A percentile compares a stretch with the other conserved stretches of the same genome.
Conservation (phyloP, 176 grass and related monocot genomes). For the Panicum miliaceum region DNA sequence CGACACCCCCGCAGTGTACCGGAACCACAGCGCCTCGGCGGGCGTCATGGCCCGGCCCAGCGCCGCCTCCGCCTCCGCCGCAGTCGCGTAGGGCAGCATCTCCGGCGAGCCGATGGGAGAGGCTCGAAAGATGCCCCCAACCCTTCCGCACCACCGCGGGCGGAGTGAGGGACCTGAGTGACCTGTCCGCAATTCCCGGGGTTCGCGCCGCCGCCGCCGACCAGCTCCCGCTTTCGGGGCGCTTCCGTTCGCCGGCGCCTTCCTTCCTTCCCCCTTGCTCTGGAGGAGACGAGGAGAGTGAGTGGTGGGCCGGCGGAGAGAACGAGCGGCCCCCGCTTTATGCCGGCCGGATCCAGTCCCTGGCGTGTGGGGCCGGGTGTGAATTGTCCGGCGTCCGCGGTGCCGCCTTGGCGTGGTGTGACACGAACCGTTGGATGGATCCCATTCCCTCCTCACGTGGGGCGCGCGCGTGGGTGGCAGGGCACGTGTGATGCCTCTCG, state of each 20-base stretch:
- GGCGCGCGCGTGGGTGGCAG: not conserved
- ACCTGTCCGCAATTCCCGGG: not conserved
- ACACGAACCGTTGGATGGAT: conserved; percentile 4
- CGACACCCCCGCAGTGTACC: conserved; percentile 56
- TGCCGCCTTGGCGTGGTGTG: not conserved
- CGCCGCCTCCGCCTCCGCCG: conserved; percentile 74
- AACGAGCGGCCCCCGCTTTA: not conserved
- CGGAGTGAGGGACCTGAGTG: not conserved
- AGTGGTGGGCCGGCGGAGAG: not conserved
- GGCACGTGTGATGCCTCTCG: not conserved
- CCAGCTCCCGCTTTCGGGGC: not conserved
- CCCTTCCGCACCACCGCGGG: no score
- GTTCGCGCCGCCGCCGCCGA: no score
- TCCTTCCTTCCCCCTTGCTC: not conserved
- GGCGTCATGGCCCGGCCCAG: conserved; percentile 66
- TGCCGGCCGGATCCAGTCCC: not conserved
- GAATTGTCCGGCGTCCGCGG: not conserved
- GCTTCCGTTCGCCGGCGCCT: not conserved
- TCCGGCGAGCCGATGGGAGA: not conserved
- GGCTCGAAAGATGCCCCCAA: not conserved
- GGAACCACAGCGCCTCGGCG: conserved; percentile 72
- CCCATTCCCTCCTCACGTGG: not conserved
- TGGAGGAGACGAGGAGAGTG: conserved; percentile 18
- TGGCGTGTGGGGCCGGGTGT: not conserved
- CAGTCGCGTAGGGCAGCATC: conserved; percentile 84